Evolutionary conservation across 805 yeast species (phyloP).

Genomic region (Starmerella scarabaei): DNA sequence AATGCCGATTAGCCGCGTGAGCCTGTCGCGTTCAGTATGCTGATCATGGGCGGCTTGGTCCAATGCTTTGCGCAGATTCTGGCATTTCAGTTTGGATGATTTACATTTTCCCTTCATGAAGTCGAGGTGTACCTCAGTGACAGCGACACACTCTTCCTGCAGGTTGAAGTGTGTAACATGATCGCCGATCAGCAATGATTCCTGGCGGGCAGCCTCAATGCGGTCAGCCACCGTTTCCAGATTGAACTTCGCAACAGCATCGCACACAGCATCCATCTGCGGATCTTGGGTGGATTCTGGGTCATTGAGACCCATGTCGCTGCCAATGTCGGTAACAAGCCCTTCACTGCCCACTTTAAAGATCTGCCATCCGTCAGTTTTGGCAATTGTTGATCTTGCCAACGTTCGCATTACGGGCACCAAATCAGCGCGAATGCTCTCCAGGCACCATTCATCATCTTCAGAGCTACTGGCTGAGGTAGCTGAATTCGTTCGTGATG

Average conservation of each 20-base stretch:
- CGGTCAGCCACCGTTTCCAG: conserved; percentile 1
- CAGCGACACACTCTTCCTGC: neutral
- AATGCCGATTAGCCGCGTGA: conserved; percentile 8
- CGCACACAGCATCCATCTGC: conserved; percentile 7
- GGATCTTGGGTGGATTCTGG: neutral
- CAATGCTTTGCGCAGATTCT: conserved; percentile 3
- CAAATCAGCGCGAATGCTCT: conserved; percentile 24
- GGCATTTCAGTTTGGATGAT: conserved; percentile 3
- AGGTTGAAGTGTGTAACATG: conserved; percentile 8
- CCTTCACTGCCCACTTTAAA: conserved; percentile 25
- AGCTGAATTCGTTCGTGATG: no score
- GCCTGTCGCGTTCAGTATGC: conserved; percentile 7
- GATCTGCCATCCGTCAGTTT: conserved; percentile 26
- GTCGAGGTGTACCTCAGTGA: neutral
- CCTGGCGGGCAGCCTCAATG: conserved; percentile 8
- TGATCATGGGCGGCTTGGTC: conserved; percentile 15
- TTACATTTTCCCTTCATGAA: conserved; percentile 1
- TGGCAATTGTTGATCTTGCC: conserved; percentile 12
- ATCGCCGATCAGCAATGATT: conserved; percentile 17
- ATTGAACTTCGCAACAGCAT: conserved; percentile 8
- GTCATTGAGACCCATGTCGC: conserved; percentile 14
- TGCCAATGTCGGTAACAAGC: conserved; percentile 22
- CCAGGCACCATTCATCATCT: conserved; percentile 26
- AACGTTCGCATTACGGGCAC: conserved; percentile 26
- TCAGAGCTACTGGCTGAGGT: conserved; percentile 3